phyloP scores from a whole-genome alignment of 306 rosid genomes.

The Pachyrhizus erosus region DNA sequence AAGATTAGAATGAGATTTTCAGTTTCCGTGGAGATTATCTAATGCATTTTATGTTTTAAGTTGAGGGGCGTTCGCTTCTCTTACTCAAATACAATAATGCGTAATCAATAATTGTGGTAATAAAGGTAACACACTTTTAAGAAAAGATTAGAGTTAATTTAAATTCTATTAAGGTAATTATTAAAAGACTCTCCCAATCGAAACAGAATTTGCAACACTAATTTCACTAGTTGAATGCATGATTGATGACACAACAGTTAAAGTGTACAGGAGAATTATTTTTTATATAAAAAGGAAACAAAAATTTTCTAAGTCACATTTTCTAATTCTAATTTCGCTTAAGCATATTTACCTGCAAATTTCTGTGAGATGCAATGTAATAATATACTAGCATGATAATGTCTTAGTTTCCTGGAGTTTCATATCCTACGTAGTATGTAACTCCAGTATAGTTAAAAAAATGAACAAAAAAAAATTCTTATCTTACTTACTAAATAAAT shows the following conservation, averaged over 20 bases:
- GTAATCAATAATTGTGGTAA: not conserved
- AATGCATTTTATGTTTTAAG: not conserved
- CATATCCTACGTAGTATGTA: too few relatives aligned
- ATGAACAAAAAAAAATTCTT: too few relatives aligned
- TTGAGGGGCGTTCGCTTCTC: not conserved
- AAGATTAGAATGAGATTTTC: not conserved
- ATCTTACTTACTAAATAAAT: too few relatives aligned
- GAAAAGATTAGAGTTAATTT: not conserved
- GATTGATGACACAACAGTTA: not conserved
- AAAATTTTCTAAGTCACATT: too few relatives aligned
- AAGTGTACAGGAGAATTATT: not conserved
- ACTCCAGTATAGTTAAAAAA: too few relatives aligned
- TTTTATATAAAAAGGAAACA: too few relatives aligned
- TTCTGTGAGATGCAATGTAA: too few relatives aligned
- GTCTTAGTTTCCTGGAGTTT: too few relatives aligned
- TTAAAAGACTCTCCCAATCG: not conserved
- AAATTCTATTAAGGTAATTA: not conserved
- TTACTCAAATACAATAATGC: not conserved
- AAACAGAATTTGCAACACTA: not conserved
- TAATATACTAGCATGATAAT: too few relatives aligned
- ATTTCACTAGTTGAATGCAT: not conserved
- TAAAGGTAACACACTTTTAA: not conserved
- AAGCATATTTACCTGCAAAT: too few relatives aligned
- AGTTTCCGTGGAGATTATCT: not conserved
- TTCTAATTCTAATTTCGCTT: too few relatives aligned